Conservation (phyloP, 2,329 filamentous ascomycete species). For the Phoma sp. region DNA sequence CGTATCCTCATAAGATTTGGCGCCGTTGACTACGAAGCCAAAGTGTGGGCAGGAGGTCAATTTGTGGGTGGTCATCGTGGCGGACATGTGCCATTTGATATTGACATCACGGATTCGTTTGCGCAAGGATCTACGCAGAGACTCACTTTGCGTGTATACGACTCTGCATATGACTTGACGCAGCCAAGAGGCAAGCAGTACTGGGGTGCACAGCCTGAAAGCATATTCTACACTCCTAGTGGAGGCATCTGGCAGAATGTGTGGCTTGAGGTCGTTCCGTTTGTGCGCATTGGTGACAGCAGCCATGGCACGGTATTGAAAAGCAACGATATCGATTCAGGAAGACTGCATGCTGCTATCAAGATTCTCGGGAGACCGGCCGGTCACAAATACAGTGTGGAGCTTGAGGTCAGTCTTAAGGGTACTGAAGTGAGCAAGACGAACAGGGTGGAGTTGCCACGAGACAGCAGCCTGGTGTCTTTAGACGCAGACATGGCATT, state of each 20-base stretch:
- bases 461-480: slow-evolving; percentile 57
- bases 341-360: slow-evolving; percentile 59
- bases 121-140: slow-evolving; percentile 21
- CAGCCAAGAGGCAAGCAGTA: slow-evolving; percentile 74
- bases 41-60: slow-evolving; percentile 61
- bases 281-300: slow-evolving; percentile 60
- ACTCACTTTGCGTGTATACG: slow-evolving; percentile 64
- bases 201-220: slow-evolving; percentile 66
- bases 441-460: slow-evolving; percentile 52
- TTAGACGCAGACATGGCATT: slow-evolving; percentile 59
- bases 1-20: slow-evolving; percentile 62
- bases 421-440: slow-evolving; percentile 56
- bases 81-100: slow-evolving; percentile 63
- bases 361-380: slow-evolving; percentile 57
- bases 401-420: slow-evolving; percentile 60
- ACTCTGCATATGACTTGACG: slow-evolving; percentile 68
- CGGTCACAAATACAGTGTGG: slow-evolving; percentile 56
- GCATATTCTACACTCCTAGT: slow-evolving; percentile 65
- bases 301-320: slow-evolving; percentile 64
- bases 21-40: slow-evolving; percentile 67
- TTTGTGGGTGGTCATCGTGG: slow-evolving; percentile 63
- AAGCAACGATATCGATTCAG: slow-evolving; percentile 60
- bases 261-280: slow-evolving; percentile 63
- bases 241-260: slow-evolving; percentile 65
- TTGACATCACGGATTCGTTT: slow-evolving; percentile 63